Base-by-base conservation (phyloP, 345 rosid species). In the Schrenkiella parvula region DNA sequence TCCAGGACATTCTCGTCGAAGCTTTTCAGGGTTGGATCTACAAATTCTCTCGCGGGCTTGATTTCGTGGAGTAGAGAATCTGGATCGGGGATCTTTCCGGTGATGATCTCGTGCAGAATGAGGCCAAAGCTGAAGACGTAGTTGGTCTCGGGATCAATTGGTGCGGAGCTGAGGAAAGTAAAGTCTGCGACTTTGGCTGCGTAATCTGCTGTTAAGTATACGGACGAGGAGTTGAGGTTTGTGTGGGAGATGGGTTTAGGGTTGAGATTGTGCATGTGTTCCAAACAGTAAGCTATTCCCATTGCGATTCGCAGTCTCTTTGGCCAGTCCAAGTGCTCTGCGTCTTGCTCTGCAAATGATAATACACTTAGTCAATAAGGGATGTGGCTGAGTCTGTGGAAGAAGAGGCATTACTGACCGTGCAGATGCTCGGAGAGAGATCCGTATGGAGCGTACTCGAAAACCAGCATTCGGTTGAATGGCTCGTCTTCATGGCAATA, bases 161-260 rank as follows among this genome's bases (percentile, higher is more conserved):
- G 55, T 23, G 72, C 66, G 65, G 85, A 79, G 58, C 62, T 82
- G 80, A 81, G 74, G 83, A 86, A 82, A 47, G 85, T 79, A 70
- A 89, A 89, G 79, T 95, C 96, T 1, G 97, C 82, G 74, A 95
- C 68, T 82, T 95, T 95, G 35, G 97, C 97, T 4, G 99, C 99
- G 46, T 89, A 88, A 61, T 95, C 99, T 77, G 87, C 86, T 5
- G 98, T 80, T 38, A 91, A 88, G 82, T 85, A 86, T 18, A 95
- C 58, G 12, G 87, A 80, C 19, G 87, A 84, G 8, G 99, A 87
- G 68, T 72, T 85, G 56, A 95, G 85, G 74, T 84, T 86, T 44
- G 80, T 66, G 50, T 83, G 89, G 8, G 77, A 72, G 22, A 91
- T 59, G 15, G 97, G 89, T 57, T 50, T 67, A 28, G 97, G 98